Evolutionary conservation across 495 filamentous ascomycete species (phyloP).

Genomic region (Penicillium silybi): DNA sequence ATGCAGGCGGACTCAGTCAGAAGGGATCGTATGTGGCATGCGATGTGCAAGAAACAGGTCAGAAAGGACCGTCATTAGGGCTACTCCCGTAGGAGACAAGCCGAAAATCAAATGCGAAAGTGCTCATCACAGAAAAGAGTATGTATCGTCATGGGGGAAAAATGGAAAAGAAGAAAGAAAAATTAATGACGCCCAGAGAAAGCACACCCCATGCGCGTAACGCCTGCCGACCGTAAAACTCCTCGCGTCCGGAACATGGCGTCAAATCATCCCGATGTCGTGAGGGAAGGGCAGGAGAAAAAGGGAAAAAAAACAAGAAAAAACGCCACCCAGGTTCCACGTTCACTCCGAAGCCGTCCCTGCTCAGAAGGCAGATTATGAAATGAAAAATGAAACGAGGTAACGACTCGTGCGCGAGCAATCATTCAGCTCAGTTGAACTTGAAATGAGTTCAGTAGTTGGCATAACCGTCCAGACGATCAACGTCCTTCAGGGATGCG

Average conservation of each 20-base stretch:
- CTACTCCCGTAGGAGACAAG: background rate
- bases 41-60: slow-evolving; percentile 1
- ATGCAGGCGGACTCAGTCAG: slow-evolving; percentile 9
- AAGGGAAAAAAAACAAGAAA: slow-evolving; percentile 12
- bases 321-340: slow-evolving; percentile 23
- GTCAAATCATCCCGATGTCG: slow-evolving; percentile 25
- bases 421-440: background rate
- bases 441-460: slow-evolving; percentile 18
- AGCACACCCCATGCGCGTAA: slow-evolving; percentile 14
- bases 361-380: slow-evolving; percentile 15
- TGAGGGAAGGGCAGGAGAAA: slow-evolving; percentile 18
- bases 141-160: slow-evolving; percentile 20
- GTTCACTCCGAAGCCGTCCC: slow-evolving; percentile 15
- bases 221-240: slow-evolving; percentile 20
- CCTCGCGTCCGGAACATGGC: slow-evolving; percentile 19
- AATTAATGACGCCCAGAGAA: slow-evolving; percentile 17
- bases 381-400: slow-evolving; percentile 11
- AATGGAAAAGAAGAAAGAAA: slow-evolving; percentile 10
- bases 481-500: slow-evolving; percentile 11
- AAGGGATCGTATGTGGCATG: slow-evolving; percentile 12
- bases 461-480: slow-evolving; percentile 15
- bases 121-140: slow-evolving; percentile 14
- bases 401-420: background rate
- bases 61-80: slow-evolving; percentile 17
- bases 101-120: slow-evolving; percentile 5